A percentile compares a stretch with the other conserved stretches of the same genome.
Evolutionary conservation across 306 rosid genomes (phyloP).

Genomic region (Datisca glomerata): DNA sequence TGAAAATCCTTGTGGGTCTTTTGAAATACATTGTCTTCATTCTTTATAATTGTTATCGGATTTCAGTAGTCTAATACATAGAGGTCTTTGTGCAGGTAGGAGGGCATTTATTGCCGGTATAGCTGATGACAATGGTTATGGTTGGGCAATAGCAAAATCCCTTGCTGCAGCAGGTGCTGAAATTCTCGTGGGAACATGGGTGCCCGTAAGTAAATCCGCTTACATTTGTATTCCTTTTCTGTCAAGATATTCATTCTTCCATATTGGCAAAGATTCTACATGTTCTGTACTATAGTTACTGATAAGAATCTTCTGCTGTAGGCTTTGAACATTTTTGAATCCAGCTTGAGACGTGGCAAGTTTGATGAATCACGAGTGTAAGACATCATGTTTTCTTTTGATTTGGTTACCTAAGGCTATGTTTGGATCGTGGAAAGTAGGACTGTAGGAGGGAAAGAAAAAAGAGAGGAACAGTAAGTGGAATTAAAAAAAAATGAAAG

Average conservation of each 20-base stretch:
- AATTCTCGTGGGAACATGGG: slow-evolving; percentile 95
- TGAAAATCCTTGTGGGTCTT: no score
- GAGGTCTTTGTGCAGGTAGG: slow-evolving; percentile 39
- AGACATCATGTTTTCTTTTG: slow-evolving; percentile 7
- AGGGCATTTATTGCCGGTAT: slow-evolving; percentile 91
- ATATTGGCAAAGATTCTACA: slow-evolving; percentile 3
- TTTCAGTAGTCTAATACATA: not conserved
- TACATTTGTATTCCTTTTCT: not conserved
- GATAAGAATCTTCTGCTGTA: slow-evolving; percentile 18
- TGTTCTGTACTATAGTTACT: not conserved
- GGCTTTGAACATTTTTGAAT: slow-evolving; percentile 90
- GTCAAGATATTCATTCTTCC: not conserved
- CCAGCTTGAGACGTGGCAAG: slow-evolving; percentile 84
- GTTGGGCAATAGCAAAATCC: slow-evolving; percentile 96
- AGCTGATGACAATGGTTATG: slow-evolving; percentile 91
- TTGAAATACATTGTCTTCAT: no score
- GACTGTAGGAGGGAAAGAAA: no score
- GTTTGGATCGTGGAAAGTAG: no score
- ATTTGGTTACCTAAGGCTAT: no score
- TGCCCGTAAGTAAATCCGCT: slow-evolving; percentile 55
- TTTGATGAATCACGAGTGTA: slow-evolving; percentile 80
- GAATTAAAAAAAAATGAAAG: no score
- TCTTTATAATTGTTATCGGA: no score
- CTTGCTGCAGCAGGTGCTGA: slow-evolving; percentile 96
- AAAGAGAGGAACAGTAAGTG: no score